Base-by-base conservation (phyloP, 495 filamentous ascomycete species). In the Zalerion maritima region DNA sequence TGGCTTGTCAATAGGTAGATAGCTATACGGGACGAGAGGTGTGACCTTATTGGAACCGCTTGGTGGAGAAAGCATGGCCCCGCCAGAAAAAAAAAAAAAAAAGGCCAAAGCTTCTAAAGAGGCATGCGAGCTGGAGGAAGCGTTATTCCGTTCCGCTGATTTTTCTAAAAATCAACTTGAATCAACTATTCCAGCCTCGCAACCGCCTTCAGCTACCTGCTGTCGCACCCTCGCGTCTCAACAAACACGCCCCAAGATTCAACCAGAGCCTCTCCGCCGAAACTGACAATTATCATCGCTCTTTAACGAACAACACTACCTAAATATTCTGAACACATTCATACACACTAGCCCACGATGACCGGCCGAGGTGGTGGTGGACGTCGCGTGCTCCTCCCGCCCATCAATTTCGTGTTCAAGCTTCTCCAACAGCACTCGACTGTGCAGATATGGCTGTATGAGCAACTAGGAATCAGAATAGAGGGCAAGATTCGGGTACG, bases 381-480 rank as follows among this genome's bases (percentile, higher is more conserved):
- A 40, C 74, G 82, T 57, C 82, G 82, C 62, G 91, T 94, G 38
- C 67, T 97, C 45, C 74, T 96, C 28, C 86, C 87, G 24, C 89
- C 89, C 4, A 93, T 96, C 62, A 93, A 97, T 57, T 93, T 93
- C 52, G 93, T 97, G 50, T 97, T 97, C 73, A 86, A 81, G 61
- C 73, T 94, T 23, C 70, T 97, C 18, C 86, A 94, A 44, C 72
- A 81, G 50, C 78, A 81, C 40, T 74, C 77, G 5, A 81, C 78
- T 1, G 84, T 96, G 7, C 78, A 81, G 38, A 78, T 97, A 50
- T 97, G 89, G 89, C 65, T 97, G 10, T 94, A 84, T 60, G 89
- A 97, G 61, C 87, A 96, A 62, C 61, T 94, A 18, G 71, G 74
- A 3, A 86, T 93, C 44, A 64, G 91, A 32, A 94, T 97, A 50